A percentile compares a stretch with the other conserved stretches of the same genome.
Conservation (phyloP, 2,329 filamentous ascomycete genomes). For the Arthrobotrys sinensis region DNA sequence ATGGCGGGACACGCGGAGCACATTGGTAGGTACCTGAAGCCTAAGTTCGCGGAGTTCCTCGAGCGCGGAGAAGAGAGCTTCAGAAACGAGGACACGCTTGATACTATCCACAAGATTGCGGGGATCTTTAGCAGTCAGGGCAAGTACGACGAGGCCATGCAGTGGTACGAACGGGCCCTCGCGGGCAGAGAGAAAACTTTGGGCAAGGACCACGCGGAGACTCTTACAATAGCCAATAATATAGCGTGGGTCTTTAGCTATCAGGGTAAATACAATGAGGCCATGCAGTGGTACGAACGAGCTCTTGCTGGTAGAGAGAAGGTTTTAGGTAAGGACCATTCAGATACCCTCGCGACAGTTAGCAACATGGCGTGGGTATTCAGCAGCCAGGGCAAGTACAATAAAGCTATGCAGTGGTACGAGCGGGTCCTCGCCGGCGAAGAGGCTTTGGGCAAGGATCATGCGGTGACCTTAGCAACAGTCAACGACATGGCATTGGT, state of each 20-base stretch:
- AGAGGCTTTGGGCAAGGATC: conserved; percentile 6
- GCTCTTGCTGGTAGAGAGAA: neutral
- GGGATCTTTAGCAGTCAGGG: conserved; percentile 1
- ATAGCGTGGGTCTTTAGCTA: neutral
- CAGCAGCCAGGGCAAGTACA: neutral
- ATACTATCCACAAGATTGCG: neutral
- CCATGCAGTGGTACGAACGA: too few relatives aligned
- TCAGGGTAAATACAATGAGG: too few relatives aligned
- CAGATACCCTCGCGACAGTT: conserved; percentile 1
- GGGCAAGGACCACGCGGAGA: neutral
- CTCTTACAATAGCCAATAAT: neutral
- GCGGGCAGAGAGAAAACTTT: neutral
- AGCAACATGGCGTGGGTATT: neutral
- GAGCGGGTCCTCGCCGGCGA: conserved; percentile 21
- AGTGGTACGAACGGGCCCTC: conserved; percentile 35
- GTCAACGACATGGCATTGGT: neutral
- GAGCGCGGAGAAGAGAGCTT: neutral
- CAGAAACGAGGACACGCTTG: conserved; percentile 20
- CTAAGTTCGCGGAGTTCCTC: conserved; percentile 5
- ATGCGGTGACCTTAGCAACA: neutral
- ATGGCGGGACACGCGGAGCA: neutral
- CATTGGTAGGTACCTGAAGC: neutral
- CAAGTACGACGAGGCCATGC: conserved; percentile 27
- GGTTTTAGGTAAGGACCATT: conserved; percentile 15
- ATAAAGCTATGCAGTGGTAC: conserved; percentile 35